A percentile compares a stretch with the other conserved stretches of the same genome.
These are phyloP conservation scores for Thielaviopsis ethacetica DNA, from an alignment of 2,329 filamentous ascomycete species.

Conservation along the genomic window DNA sequence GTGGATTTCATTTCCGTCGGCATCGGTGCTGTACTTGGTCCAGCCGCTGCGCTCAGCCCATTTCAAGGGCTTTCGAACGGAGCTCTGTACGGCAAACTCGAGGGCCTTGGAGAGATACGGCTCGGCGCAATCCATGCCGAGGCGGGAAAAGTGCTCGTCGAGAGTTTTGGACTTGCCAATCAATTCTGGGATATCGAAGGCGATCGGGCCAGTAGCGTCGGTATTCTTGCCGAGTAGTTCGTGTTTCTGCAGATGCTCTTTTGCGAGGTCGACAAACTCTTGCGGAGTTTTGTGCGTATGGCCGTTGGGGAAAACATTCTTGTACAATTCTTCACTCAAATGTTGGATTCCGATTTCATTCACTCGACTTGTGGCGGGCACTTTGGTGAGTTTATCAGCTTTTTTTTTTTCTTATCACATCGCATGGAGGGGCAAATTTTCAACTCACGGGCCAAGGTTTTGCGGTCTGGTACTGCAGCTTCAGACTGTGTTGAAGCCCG, in stretches of 20 bases:
- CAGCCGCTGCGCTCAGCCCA: conserved; percentile 75
- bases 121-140: conserved; percentile 75
- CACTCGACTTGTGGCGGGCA: conserved; percentile 48
- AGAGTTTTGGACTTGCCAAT: conserved; percentile 51
- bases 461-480: conserved; percentile 8
- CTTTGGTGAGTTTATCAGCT: conserved; percentile 16
- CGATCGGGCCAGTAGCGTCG: conserved; percentile 58
- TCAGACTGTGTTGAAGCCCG: conserved; percentile 5
- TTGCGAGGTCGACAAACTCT: conserved; percentile 63
- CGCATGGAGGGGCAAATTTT: neutral
- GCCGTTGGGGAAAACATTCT: conserved; percentile 59
- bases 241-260: conserved; percentile 69
- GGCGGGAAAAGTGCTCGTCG: conserved; percentile 84
- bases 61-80: conserved; percentile 44
- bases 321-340: conserved; percentile 65
- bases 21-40: conserved; percentile 79
- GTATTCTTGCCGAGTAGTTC: conserved; percentile 82
- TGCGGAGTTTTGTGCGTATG: conserved; percentile 34
- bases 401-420: neutral
- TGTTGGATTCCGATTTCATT: conserved; percentile 95
- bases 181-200: conserved; percentile 68
- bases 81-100: conserved; percentile 47
- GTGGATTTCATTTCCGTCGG: conserved; percentile 26
- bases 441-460: conserved; percentile 27
- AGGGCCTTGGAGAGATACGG: conserved; percentile 66